phyloP scores from a whole-genome alignment of 139 green algal species.

The Tetradesmus obliquus region DNA sequence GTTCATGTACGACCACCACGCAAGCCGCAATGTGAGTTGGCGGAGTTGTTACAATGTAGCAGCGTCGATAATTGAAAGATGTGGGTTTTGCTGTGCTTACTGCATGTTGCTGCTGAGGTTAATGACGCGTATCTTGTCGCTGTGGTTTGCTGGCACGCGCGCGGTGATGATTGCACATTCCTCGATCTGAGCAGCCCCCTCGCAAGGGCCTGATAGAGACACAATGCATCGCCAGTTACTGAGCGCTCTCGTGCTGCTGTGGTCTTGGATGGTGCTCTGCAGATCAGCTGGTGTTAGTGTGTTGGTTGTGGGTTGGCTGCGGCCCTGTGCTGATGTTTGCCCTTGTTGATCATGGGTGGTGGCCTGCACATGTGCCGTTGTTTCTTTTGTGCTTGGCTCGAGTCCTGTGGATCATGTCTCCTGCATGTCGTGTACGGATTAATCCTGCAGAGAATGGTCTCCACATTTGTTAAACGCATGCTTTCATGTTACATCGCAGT shows the following conservation, averaged over 20 bases:
- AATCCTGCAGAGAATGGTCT: too few relatives aligned
- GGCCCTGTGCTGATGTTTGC: too few relatives aligned
- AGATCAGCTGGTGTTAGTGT: background rate
- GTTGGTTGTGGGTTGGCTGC: background rate
- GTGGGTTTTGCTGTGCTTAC: background rate
- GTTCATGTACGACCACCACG: constrained; percentile 84
- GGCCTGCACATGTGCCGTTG: too few relatives aligned
- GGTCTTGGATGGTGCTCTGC: background rate
- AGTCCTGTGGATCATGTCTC: too few relatives aligned
- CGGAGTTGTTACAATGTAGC: too few relatives aligned
- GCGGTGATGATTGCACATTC: constrained; percentile 32
- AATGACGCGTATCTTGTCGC: background rate
- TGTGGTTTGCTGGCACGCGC: background rate
- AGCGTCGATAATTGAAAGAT: too few relatives aligned
- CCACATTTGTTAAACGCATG: too few relatives aligned
- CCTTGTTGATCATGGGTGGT: too few relatives aligned
- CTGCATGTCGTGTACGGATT: too few relatives aligned
- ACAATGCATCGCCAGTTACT: constrained; percentile 40
- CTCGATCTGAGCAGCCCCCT: background rate
- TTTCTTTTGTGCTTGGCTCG: too few relatives aligned
- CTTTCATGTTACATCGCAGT: too few relatives aligned
- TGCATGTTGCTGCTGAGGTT: background rate
- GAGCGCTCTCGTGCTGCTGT: background rate
- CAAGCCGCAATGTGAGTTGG: constrained; percentile 61
- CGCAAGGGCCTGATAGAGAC: constrained; percentile 15